These are phyloP conservation scores for Porcisia hertigi DNA, from an alignment of 208 protist genomes.

Conservation along the genomic window DNA sequence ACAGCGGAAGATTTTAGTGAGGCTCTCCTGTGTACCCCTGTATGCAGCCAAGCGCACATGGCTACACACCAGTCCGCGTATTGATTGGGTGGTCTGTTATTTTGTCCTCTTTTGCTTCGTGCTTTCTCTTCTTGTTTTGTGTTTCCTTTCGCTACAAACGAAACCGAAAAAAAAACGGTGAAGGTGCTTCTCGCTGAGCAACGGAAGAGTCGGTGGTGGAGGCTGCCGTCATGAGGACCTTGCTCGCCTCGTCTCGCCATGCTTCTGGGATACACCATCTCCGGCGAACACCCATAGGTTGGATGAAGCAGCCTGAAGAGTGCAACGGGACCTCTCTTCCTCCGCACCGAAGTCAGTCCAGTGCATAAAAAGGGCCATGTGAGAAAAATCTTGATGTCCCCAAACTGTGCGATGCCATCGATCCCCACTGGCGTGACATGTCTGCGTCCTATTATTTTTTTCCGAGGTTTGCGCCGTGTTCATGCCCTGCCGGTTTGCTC, in stretches of 20 bases:
- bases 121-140: slow-evolving; percentile 3
- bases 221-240: neutral
- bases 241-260: neutral
- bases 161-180: neutral
- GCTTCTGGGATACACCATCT: neutral
- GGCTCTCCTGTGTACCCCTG: neutral
- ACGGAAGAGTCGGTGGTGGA: neutral
- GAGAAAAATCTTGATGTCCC: neutral
- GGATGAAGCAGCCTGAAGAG: no score
- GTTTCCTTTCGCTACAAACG: neutral
- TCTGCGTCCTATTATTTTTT: neutral
- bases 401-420: no score
- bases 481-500: neutral
- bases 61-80: neutral
- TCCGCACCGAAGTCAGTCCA: neutral
- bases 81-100: neutral
- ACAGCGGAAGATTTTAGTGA: neutral
- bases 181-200: neutral
- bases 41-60: neutral
- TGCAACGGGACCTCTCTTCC: neutral
- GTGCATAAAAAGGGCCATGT: no score
- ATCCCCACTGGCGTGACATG: neutral
- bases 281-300: neutral
- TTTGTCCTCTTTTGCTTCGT: slow-evolving; percentile 3
- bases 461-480: neutral